Conservation (phyloP, 768 basidiomycete genomes). For the Artomyces pyxidatus region DNA sequence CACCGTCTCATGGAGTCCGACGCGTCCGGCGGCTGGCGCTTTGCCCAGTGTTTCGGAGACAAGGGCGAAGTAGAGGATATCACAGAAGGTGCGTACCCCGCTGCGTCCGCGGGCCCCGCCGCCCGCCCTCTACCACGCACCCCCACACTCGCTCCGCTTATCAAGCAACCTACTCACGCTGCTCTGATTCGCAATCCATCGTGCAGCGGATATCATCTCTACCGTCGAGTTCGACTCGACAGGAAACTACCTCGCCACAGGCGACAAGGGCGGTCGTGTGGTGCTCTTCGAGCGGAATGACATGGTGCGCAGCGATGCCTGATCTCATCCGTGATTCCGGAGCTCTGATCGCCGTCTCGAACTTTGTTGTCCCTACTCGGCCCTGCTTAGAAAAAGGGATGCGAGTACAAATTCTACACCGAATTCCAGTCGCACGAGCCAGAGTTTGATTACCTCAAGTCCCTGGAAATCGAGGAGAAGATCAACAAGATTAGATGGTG, state of each 20-base stretch:
- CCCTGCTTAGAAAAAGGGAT: constrained; percentile 86
- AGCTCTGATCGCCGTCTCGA: constrained; percentile 6
- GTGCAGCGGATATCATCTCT: constrained; percentile 98
- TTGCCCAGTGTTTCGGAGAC: constrained; percentile 99
- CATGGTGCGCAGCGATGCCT: constrained; percentile 48
- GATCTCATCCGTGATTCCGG: constrained; percentile 1
- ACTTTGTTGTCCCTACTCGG: constrained; percentile 8
- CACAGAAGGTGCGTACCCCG: constrained; percentile 72
- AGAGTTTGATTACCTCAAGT: constrained; percentile 99
- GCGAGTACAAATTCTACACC: constrained; percentile 99
- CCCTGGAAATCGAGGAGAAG: constrained; percentile 99
- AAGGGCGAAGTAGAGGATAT: constrained; percentile 99
- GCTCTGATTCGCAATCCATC: constrained; percentile 11
- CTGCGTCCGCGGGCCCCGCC: constrained; percentile 11
- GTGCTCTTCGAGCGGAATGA: constrained; percentile 99
- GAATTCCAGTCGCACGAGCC: constrained; percentile 99
- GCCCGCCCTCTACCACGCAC: constrained; percentile 5
- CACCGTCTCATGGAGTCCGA: constrained; percentile 68
- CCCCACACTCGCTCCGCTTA: constrained; percentile 4
- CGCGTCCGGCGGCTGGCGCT: constrained; percentile 88
- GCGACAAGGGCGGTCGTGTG: constrained; percentile 98
- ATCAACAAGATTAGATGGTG: constrained; percentile 99
- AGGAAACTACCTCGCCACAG: constrained; percentile 98
- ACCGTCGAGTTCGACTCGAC: constrained; percentile 99
- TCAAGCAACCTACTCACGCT: constrained; percentile 3